Base-by-base conservation (phyloP, 768 basidiomycete species). In the Collybiopsis confluens region DNA sequence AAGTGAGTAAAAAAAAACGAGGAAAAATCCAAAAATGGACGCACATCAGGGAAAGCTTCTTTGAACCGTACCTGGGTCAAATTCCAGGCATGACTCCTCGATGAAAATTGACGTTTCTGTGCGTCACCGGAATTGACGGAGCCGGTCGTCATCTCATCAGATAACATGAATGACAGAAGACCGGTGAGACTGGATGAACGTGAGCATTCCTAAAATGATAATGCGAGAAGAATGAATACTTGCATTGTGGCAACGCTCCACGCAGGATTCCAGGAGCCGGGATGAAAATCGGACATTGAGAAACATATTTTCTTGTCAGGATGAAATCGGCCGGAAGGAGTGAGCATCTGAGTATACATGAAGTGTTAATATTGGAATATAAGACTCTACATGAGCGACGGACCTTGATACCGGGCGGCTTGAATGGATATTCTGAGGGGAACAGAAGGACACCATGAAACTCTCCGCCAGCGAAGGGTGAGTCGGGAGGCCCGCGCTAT, bases 241-340 rank as follows among this genome's bases (percentile, higher is more conserved):
- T 66, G 91, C 90, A 96, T 96, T 11, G 93, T 96, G 20, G 90
- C 88, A 10, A 95, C 91, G 62, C 89, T 92, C 93, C 93, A 96
- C 1, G 92, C 90, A 5, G 93, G 93, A 68, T 94, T 94, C 93
- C 92, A 94, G 89, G 89, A 81, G 57, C 90, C 91, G 0, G 92
- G 91, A 64, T 94, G 92, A 64, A 92, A 94, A 68, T 94, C 92
- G 3, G 92, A 93, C 93, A 98, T 97, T 21, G 92, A 96, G 72
- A 97, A 96, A 67, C 95, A 98, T 52, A 98, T 97, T 79, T 94
- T 97, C 73, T 84, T 86, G 76, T 92, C 90, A 20, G 90, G 90
- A 59, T 89, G 83, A 70, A 95, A 95, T 55, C 92, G 83, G 18
- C 92, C 92, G 4, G 90, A 91, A 0, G 92, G 92, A 13, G 92